A percentile compares a stretch with the other conserved stretches of the same genome.
Evolutionary conservation across 352 stramenopile species (phyloP).

Genomic region (Elongisporangium anandrum): DNA sequence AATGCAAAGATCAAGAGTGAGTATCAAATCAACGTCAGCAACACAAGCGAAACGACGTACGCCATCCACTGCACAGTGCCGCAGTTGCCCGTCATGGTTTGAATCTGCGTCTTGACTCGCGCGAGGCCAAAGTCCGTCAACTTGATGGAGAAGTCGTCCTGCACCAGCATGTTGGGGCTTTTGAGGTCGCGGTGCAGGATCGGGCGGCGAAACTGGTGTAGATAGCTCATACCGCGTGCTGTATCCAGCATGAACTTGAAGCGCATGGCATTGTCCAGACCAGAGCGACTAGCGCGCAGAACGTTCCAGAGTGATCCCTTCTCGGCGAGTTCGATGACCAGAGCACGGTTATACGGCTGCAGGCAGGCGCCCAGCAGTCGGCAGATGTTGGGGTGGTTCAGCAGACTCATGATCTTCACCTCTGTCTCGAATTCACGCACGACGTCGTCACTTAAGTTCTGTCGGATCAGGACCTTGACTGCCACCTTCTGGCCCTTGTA

Average conservation of each 20-base stretch:
- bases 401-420: slow-evolving; percentile 82
- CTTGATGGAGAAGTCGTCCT: slow-evolving; percentile 84
- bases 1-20: not conserved
- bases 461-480: slow-evolving; percentile 72
- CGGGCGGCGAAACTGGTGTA: slow-evolving; percentile 80
- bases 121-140: slow-evolving; percentile 90
- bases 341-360: slow-evolving; percentile 87
- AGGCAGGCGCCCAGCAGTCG: slow-evolving; percentile 95
- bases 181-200: slow-evolving; percentile 91
- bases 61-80: slow-evolving; percentile 88
- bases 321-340: slow-evolving; percentile 94
- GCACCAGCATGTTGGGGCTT: slow-evolving; percentile 86
- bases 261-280: slow-evolving; percentile 39
- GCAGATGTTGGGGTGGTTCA: slow-evolving; percentile 97
- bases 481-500: slow-evolving; percentile 58
- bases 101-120: slow-evolving; percentile 89
- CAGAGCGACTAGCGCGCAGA: slow-evolving; percentile 51
- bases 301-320: slow-evolving; percentile 93
- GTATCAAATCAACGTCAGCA: not conserved
- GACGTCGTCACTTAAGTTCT: slow-evolving; percentile 65
- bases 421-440: slow-evolving; percentile 78
- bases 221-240: slow-evolving; percentile 85
- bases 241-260: slow-evolving; percentile 65
- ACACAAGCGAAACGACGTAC: slow-evolving; percentile 32
- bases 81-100: slow-evolving; percentile 91